Conservation (phyloP, 306 rosid species). For the Prunus persica region Prunus_persica_NCBIv2 NC_034014.1:1798501-1799000, state of each 20-base stretch:
- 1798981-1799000: conserved; percentile 73
- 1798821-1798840: neutral
- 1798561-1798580: conserved; percentile 22
- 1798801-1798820: neutral
- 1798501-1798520: neutral
- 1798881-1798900: neutral
- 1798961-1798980: conserved; percentile 17
- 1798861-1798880: neutral
- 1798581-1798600: neutral
- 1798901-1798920: neutral
- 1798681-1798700: conserved; percentile 55
- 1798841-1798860: neutral
- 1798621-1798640: neutral
- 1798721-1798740: neutral
- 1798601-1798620: conserved; percentile 26
- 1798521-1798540: neutral
- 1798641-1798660: neutral
- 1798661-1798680: conserved; percentile 17
- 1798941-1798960: conserved; percentile 18
- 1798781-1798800: neutral
- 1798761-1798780: conserved; percentile 4
- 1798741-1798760: neutral
- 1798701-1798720: conserved; percentile 3
- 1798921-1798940: neutral
- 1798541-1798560: conserved; percentile 10